These are phyloP conservation scores for Sambucus nigra DNA, from an alignment of 129 eudicot species.

Conservation along the genomic window DNA sequence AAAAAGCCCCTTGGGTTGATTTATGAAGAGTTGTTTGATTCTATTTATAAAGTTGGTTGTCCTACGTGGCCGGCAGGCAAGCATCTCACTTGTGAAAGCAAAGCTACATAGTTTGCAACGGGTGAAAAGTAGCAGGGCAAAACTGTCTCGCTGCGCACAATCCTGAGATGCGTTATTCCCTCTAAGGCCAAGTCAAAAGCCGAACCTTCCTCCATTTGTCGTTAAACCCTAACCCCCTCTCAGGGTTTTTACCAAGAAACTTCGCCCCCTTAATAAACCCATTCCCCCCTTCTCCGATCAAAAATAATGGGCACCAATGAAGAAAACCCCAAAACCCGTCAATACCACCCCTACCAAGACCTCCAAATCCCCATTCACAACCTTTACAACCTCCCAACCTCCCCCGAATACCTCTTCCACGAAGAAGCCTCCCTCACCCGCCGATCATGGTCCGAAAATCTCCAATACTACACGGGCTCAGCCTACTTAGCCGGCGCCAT, in stretches of 20 bases:
- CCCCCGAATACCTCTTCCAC: constrained; percentile 22
- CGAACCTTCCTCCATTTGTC: neutral
- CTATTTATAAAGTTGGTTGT: no score
- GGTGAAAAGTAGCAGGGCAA: no score
- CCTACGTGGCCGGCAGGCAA: no score
- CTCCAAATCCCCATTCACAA: constrained; percentile 14
- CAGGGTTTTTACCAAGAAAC: constrained; percentile 6
- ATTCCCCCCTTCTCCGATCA: neutral
- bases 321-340: constrained; percentile 14
- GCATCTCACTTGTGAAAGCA: no score
- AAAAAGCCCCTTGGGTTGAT: no score
- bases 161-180: no score
- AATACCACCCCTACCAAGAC: constrained; percentile 21
- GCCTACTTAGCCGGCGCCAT: constrained; percentile 19
- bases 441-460: constrained; percentile 20
- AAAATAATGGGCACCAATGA: neutral
- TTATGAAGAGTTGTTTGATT: no score
- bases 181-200: constrained; percentile 10
- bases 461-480: constrained; percentile 19
- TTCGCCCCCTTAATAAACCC: constrained; percentile 1
- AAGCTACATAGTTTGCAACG: no score
- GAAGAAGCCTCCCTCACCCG: constrained; percentile 17
- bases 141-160: no score
- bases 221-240: constrained; percentile 16
- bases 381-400: constrained; percentile 25